A percentile compares a stretch with the other conserved stretches of the same genome.
Conservation (phyloP, 1,139 yeast genomes). For the Geotrichum europaeum region DNA sequence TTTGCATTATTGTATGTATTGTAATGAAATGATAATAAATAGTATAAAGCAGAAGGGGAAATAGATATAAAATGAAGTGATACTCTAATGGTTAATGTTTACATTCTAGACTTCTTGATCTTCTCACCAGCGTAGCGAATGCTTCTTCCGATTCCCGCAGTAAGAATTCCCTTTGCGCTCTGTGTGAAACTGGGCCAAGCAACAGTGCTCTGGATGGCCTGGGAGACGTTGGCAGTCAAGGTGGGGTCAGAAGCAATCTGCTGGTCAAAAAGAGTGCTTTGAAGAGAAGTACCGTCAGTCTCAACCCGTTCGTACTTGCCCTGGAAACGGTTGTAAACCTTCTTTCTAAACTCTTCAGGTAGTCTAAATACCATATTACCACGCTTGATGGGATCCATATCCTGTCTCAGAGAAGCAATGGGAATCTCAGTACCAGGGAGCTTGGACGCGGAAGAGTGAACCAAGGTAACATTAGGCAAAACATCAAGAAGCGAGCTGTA, state of each 20-base stretch:
- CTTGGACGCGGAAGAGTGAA: conserved; percentile 20
- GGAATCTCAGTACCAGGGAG: conserved; percentile 23
- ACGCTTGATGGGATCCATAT: conserved; percentile 34
- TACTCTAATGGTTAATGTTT: background rate
- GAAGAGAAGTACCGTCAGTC: conserved; percentile 8
- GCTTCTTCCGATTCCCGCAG: conserved; percentile 78
- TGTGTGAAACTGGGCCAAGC: conserved; percentile 66
- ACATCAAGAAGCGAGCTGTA: conserved; percentile 63
- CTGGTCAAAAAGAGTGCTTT: conserved; percentile 33
- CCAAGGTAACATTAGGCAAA: conserved; percentile 33
- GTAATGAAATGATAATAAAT: background rate
- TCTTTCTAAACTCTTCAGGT: conserved; percentile 49
- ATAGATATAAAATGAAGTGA: background rate
- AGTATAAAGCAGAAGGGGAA: background rate
- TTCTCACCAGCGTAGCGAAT: conserved; percentile 76
- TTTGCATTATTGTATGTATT: background rate
- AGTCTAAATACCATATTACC: conserved; percentile 40
- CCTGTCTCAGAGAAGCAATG: conserved; percentile 34
- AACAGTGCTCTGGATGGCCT: conserved; percentile 54
- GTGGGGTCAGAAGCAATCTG: conserved; percentile 40
- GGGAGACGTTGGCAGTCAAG: conserved; percentile 40
- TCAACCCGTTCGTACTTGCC: conserved; percentile 27
- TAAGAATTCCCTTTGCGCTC: conserved; percentile 72
- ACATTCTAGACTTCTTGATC: conserved; percentile 32
- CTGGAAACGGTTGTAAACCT: conserved; percentile 38